Base-by-base conservation (phyloP, 208 protist genomes). In the Acanthamoeba healyi region DNA sequence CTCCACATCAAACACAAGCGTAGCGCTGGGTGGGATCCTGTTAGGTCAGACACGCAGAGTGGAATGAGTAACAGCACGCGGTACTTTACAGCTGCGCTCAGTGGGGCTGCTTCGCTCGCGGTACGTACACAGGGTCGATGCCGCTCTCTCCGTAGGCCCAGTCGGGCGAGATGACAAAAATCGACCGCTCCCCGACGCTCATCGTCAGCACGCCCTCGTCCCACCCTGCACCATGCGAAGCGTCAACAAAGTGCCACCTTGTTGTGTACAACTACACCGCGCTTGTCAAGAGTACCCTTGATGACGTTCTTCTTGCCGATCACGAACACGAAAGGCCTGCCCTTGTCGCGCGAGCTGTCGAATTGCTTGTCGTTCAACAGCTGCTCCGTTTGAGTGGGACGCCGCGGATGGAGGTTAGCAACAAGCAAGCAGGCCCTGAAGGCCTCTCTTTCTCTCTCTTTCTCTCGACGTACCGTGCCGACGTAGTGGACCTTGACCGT, bases 181-280 rank as follows among this genome's bases (percentile, higher is more conserved):
- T 14, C 15, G 89, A 79, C 17, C 89, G 63, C 65, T 94, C 89
- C 14, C 89, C 89, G 0, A 94, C 58, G 46, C 72, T 79, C 89
- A 94, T 94, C 24, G 89, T 94, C 34, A 67, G 6, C 89, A 94
- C 89, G 19, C 89, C 89, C 72, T 94, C 89, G 38, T 94, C 89
- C 89, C 89, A 94, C 5, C 89, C 89, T 94, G 12, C 22, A 17
- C 4, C 14, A 22, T 9, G 44, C 9, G 17, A 58, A 14, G 36
- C 17, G n/a, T 61, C 1, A 58, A 29, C 17, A 49, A 82, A 10
- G 72, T 29, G 14, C 7, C 14, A 32, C 1, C 34, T 4, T 26
- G n/a, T 22, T 36, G 58, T 5, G 6, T 67, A 15, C 61, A 54
- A 54, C 49, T 1, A 29, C 36, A 79, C 19, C 42, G 36, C 19